These are phyloP conservation scores for Balansia obtecta DNA, from an alignment of 2,329 filamentous ascomycete genomes.

Conservation along the genomic window DNA sequence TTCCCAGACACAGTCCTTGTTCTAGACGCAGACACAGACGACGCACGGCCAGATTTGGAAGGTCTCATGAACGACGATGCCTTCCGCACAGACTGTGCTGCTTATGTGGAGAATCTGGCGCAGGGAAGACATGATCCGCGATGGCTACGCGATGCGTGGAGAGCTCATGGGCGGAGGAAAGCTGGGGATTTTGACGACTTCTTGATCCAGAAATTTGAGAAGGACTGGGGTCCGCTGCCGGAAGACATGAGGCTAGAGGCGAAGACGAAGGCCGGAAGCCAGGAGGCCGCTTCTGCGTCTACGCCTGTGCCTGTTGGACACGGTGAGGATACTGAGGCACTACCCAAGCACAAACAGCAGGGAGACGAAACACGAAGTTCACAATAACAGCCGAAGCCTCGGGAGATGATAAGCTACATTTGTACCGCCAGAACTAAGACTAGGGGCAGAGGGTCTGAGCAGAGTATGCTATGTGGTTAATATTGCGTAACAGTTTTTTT, in stretches of 20 bases:
- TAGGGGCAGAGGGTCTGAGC: too few species aligned
- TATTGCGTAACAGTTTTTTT: too few species aligned
- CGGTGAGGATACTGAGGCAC: neutral
- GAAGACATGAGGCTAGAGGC: constrained; percentile 14
- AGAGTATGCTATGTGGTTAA: too few species aligned
- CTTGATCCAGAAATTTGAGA: constrained; percentile 30
- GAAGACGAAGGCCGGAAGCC: neutral
- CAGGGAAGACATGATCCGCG: constrained; percentile 37
- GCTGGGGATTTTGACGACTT: constrained; percentile 38
- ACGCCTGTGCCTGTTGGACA: neutral
- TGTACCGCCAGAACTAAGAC: too few species aligned
- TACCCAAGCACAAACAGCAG: too few species aligned
- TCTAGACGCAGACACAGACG: constrained; percentile 19
- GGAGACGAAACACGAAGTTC: too few species aligned
- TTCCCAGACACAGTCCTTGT: constrained; percentile 27
- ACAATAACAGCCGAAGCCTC: too few species aligned
- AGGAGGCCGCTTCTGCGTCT: neutral
- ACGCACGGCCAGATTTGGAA: constrained; percentile 28
- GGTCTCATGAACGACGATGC: constrained; percentile 33
- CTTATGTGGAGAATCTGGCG: constrained; percentile 32
- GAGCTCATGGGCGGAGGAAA: constrained; percentile 34
- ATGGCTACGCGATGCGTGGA: constrained; percentile 41
- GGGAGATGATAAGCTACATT: too few species aligned
- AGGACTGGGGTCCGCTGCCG: constrained; percentile 34
- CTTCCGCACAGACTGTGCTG: constrained; percentile 33